A percentile compares a stretch with the other conserved stretches of the same genome.
These are phyloP conservation scores for Lonicera japonica DNA, from an alignment of 129 eudicot species.

Conservation along the genomic window DNA sequence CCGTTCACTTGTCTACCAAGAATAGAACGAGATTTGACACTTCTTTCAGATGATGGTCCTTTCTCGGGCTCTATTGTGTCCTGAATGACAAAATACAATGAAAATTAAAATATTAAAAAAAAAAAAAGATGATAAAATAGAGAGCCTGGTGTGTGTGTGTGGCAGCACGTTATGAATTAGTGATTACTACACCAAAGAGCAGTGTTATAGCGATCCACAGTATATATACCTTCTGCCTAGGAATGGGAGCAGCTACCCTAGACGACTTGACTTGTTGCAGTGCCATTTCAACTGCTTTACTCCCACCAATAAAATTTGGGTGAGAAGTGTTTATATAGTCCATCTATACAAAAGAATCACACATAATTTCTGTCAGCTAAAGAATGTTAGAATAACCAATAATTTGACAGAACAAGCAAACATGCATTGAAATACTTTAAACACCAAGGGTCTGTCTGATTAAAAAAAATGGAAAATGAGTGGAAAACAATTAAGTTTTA, in stretches of 20 bases:
- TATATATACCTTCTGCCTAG: slow-evolving; percentile 54
- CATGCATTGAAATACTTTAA: not conserved
- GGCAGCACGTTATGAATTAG: not conserved
- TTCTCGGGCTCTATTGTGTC: slow-evolving; percentile 71
- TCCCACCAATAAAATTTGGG: slow-evolving; percentile 93
- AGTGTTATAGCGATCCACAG: not conserved
- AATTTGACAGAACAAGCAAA: not conserved
- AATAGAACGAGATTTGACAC: slow-evolving; percentile 68
- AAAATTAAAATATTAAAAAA: not conserved
- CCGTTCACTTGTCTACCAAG: slow-evolving; percentile 75
- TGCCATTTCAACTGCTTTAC: slow-evolving; percentile 83
- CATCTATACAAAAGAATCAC: slow-evolving; percentile 46
- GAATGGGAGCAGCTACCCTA: slow-evolving; percentile 41
- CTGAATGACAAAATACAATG: slow-evolving; percentile 22
- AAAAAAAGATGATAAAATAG: not conserved
- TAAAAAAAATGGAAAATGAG: too few relatives aligned
- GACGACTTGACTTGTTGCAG: slow-evolving; percentile 58
- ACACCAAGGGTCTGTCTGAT: too few relatives aligned
- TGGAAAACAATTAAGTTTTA: too few relatives aligned
- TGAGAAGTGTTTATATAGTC: slow-evolving; percentile 98
- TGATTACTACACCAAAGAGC: not conserved
- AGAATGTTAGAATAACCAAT: not conserved
- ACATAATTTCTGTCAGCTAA: not conserved
- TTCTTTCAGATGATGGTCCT: slow-evolving; percentile 70
- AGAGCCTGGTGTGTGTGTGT: too few relatives aligned